Percentiles rank a stretch among this genome's conserved stretches.
phyloP scores from a whole-genome alignment of 164 flowering plant genomes.

The Chimonanthus salicifolius region DNA sequence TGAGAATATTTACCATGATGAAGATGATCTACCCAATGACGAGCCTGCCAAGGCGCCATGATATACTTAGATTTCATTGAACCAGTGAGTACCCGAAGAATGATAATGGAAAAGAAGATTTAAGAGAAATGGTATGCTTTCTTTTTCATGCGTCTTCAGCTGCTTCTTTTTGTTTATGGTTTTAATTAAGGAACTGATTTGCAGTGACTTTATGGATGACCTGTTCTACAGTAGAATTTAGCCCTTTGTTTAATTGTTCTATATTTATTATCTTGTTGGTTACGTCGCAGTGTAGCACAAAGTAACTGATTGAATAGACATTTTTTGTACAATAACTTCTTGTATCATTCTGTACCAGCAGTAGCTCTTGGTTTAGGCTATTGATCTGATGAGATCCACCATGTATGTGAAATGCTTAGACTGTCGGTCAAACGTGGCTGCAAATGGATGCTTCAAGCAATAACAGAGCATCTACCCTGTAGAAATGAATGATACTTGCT shows the following conservation, averaged over 20 bases:
- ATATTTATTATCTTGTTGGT: not conserved
- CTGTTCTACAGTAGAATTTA: not conserved
- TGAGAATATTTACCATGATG: conserved; percentile 94
- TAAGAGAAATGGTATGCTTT: not conserved
- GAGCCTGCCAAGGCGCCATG: conserved; percentile 48
- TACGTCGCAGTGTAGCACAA: not conserved
- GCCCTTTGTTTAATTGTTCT: not conserved
- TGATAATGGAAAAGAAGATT: not conserved
- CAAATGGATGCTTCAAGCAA: not conserved
- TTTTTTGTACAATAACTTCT: not conserved
- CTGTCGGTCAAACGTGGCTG: not conserved
- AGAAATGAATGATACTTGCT: not conserved
- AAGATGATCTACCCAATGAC: conserved; percentile 70
- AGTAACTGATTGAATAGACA: not conserved
- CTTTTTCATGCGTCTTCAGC: not conserved
- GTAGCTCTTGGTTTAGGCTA: not conserved
- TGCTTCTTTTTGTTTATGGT: not conserved
- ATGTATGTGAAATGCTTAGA: not conserved
- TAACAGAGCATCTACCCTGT: not conserved
- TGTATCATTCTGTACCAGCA: not conserved
- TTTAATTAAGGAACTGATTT: conserved; percentile 1
- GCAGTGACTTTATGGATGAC: not conserved
- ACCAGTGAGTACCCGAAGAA: not conserved
- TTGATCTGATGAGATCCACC: not conserved
- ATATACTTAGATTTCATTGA: not conserved